Percentiles rank a stretch among this genome's conserved stretches.
These are phyloP conservation scores for Pseudogymnoascus sp. DNA, from an alignment of 2,329 filamentous ascomycete genomes.

Conservation along the genomic window DNA sequence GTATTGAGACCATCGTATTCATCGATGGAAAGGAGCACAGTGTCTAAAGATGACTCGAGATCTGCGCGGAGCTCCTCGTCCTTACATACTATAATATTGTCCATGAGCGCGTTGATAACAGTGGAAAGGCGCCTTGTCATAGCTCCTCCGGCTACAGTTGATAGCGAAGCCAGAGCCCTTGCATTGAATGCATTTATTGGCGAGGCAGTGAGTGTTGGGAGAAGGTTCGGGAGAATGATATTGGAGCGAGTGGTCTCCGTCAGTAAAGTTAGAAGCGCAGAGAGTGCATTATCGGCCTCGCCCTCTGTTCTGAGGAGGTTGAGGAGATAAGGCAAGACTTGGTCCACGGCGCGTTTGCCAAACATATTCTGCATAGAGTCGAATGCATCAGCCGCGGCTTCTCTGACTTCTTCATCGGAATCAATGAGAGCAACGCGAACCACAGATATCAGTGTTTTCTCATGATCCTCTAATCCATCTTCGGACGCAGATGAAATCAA, in stretches of 20 bases:
- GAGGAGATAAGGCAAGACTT: slow-evolving; percentile 87
- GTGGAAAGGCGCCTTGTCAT: slow-evolving; percentile 86
- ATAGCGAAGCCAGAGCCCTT: slow-evolving; percentile 82
- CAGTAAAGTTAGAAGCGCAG: slow-evolving; percentile 84
- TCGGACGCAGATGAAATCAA: slow-evolving; percentile 82
- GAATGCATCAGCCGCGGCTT: slow-evolving; percentile 94
- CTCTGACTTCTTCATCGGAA: slow-evolving; percentile 78
- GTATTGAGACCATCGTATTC: slow-evolving; percentile 94
- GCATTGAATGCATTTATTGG: slow-evolving; percentile 95
- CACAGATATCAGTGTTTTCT: slow-evolving; percentile 89
- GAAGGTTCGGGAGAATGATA: slow-evolving; percentile 90
- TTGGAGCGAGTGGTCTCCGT: slow-evolving; percentile 91
- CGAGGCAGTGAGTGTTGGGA: slow-evolving; percentile 81
- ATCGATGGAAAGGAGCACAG: slow-evolving; percentile 84
- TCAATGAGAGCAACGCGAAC: slow-evolving; percentile 90
- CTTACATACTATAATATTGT: slow-evolving; percentile 72
- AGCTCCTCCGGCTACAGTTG: slow-evolving; percentile 78
- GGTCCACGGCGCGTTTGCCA: slow-evolving; percentile 89
- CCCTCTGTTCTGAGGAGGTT: slow-evolving; percentile 79
- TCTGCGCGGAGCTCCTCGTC: slow-evolving; percentile 61
- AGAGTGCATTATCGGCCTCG: slow-evolving; percentile 83
- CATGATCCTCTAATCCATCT: slow-evolving; percentile 86
- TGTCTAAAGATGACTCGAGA: slow-evolving; percentile 74
- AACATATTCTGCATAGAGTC: slow-evolving; percentile 89
- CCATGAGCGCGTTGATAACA: slow-evolving; percentile 90